These are phyloP conservation scores for Pinguiococcus pyrenoidosus DNA, from an alignment of 108 stramenopile genomes.

Conservation along the genomic window DNA sequence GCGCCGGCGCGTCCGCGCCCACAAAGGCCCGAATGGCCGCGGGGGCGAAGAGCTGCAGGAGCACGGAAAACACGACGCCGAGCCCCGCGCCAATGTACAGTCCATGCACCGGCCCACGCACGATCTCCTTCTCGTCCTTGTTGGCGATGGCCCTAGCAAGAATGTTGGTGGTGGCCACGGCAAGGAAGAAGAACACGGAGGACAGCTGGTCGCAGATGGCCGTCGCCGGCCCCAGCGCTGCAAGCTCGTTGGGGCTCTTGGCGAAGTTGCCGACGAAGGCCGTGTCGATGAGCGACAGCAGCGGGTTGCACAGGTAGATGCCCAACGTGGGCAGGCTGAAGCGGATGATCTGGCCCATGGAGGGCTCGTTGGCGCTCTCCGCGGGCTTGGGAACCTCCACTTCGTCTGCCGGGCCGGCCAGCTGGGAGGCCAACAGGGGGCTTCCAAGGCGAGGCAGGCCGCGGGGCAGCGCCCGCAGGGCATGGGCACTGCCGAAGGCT, in stretches of 20 bases:
- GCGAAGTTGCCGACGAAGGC: constrained; percentile 59
- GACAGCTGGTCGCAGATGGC: constrained; percentile 63
- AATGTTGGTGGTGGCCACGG: constrained; percentile 79
- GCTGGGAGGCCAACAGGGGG: no score
- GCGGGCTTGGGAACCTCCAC: no score
- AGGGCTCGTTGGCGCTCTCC: no score
- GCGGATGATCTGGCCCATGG: constrained; percentile 5
- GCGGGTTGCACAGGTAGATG: constrained; percentile 71
- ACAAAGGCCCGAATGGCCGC: no score
- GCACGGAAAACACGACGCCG: background rate
- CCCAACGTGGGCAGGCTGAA: constrained; percentile 30
- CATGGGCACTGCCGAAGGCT: no score
- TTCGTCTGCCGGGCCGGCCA: no score
- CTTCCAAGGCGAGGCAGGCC: no score
- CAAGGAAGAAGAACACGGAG: constrained; percentile 67
- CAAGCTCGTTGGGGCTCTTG: constrained; percentile 48
- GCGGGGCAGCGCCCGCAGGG: no score
- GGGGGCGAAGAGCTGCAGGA: constrained; percentile 11
- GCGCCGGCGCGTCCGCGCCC: no score
- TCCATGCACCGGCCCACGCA: background rate
- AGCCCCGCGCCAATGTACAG: constrained; percentile 17
- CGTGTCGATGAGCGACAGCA: constrained; percentile 79
- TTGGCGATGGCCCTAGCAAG: constrained; percentile 59
- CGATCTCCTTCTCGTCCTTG: constrained; percentile 12
- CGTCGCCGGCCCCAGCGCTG: constrained; percentile 81